Evolutionary conservation across 2,329 filamentous ascomycete species (phyloP), one percentile per base, ranked within the genome.

Genomic region (Nothophoma quercina): DNA sequence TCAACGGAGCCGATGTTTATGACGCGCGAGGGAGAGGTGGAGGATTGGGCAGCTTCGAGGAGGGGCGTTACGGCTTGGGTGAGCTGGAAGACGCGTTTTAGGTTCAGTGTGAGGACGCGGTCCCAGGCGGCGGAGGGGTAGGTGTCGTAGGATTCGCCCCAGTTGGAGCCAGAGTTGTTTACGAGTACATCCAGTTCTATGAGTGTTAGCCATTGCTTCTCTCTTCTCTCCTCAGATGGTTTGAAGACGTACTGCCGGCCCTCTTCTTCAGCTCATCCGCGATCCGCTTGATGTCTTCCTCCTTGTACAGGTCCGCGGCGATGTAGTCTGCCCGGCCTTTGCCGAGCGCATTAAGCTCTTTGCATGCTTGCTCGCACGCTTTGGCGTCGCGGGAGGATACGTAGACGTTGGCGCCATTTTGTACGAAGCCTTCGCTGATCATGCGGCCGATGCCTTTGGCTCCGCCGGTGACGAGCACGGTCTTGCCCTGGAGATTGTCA

Each of bases 1-100:
- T 88, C 86, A 38, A 88, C 79, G 59, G 78, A 82, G 30, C 86
- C 86, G 52, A 88, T 88, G 69, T 88, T 84, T 60, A 89, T 85
- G 22, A 89, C 75, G 15, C 85, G 78, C 0, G 81, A 78, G 5
- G 85, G 85, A 32, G 81, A 63, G 62, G 77, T 57, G 1, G 63
- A 43, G 8, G 73, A 61, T 1, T 73, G 75, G 0, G 78, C 82
- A 18, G 79, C 79, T 66, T 87, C 81, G 42, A 90, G 78, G 4
- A 88, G 76, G 0, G 86, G 85, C 1, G 85, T 81, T 35, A 89
- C 81, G 0, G 85, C 81, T 41, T 86, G 80, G 0, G 86, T 86
- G 41, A 84, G 79, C 59, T 87, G 89, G 77, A 85, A 89, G 49
- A 86, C 79, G 54, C 83, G 84, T 25, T 90, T 84, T 22, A 90